These are phyloP conservation scores for Brassica napus DNA, from an alignment of 345 rosid species.

Conservation along the genomic window Da-Ae NC_063436.1:24670501-24671000, in stretches of 20 bases:
- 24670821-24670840: neutral
- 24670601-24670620: slow-evolving; percentile 75
- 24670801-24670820: slow-evolving; percentile 48
- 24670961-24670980: slow-evolving; percentile 27
- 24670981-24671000: neutral
- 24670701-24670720: slow-evolving; percentile 61
- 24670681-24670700: slow-evolving; percentile 63
- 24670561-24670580: slow-evolving; percentile 54
- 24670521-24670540: slow-evolving; percentile 7
- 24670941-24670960: slow-evolving; percentile 40
- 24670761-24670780: slow-evolving; percentile 70
- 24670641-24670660: slow-evolving; percentile 55
- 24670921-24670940: slow-evolving; percentile 34
- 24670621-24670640: slow-evolving; percentile 51
- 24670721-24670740: slow-evolving; percentile 78
- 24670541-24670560: neutral
- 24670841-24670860: slow-evolving; percentile 23
- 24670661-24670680: slow-evolving; percentile 65
- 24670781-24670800: slow-evolving; percentile 62
- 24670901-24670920: slow-evolving; percentile 29
- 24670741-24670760: slow-evolving; percentile 79
- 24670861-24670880: neutral
- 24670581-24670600: slow-evolving; percentile 57
- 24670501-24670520: slow-evolving; percentile 76
- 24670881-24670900: slow-evolving; percentile 9